Evolutionary conservation across 495 filamentous ascomycete species (phyloP), one percentile per base, ranked within the genome.

Genomic region (Chaetomium tenue): DNA sequence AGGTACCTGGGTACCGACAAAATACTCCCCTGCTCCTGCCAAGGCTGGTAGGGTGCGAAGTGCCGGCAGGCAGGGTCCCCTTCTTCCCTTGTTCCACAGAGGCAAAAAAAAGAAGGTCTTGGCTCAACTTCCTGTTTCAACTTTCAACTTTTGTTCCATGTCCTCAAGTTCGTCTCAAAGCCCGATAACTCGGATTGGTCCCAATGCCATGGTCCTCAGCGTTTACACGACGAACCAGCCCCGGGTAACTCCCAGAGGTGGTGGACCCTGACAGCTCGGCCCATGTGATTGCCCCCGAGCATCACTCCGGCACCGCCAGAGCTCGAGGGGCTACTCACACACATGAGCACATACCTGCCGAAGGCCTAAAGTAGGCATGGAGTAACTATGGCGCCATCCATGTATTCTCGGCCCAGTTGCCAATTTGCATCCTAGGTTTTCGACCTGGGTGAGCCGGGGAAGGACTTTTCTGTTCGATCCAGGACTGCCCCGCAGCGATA

Each of bases 111-210:
- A n/a, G n/a, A n/a, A n/a, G n/a, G 33, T 7, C 33, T 37, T 37
- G 51, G 51, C 3, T 20, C 39, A 20, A 58, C 37, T 37, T 37
- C 33, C 33, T 37, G 55, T 58, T 44, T 42, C 55, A 58, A 44
- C 33, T 13, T 40, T 30, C 33, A 40, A 40, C 28, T 11, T 44
- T 18, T 15, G 13, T 44, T 56, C 33, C 33, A 37, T 37, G 33
- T 37, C 33, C 9, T 37, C 33, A 37, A 37, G 33, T 11, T 40
- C 53, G 53, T 56, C 53, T 56, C 30, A 56, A 56, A 9, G 13
- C 23, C 53, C 53, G 30, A 56, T n/a, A 23, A 37, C 3, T 23
- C 9, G 39, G 39, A 40, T 5, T 40, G 39, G 9, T 11, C 39
- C 39, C 39, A 12, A 12, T 40, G 30, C 3, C 3, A 33, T 33